Evolutionary conservation across 176 grass and related monocot species (phyloP), one percentile per base, ranked within the genome.

Genomic region (Oropetium thomaeum): DNA sequence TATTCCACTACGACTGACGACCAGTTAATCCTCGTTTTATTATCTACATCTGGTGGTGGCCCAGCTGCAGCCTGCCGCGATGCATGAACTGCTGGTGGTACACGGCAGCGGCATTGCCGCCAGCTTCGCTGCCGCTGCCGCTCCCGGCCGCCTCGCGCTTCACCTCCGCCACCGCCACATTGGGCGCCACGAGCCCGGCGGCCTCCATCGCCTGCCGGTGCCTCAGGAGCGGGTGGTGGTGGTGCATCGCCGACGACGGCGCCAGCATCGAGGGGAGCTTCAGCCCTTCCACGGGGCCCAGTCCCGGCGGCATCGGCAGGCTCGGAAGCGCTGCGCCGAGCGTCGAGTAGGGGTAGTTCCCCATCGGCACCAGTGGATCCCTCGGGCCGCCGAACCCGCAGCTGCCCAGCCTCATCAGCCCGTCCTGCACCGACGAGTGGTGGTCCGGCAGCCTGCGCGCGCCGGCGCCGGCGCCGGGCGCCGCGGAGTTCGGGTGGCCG

Each of bases 41-140:
- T 83, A 86, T 89, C 67, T 86, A 92, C 90, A 86, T 71, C 67
- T 85, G 83, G 34, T 85, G 83, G 34, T 80, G 81, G 65, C 81
- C 54, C 69, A 91, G 52, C 10, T 83, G 71, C 47, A 86, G 52
- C 62, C 80, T 83, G 61, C 76, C 69, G 41, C 73, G 73, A 29
- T 33, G 14, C 76, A 92, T 29, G 79, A 86, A 68, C 83, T 92
- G 89, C 69, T 86, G 79, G 67, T 86, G 79, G 67, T 86, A 92
- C 79, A 86, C 38, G 4, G 87, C 25, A 15, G 78, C 49, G 0
- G 65, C n/a, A 2, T 23, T 40, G 20, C 5, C 9, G 30, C n/a
- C n/a, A n/a, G n/a, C n/a, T n/a, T 26, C 63, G 22, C 4, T 9
- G 16, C 29, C 53, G 19, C 4, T 3, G 27, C 57, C 77, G 39